Conservation (phyloP, 2,329 filamentous ascomycete species). For the Fusarium sp. region DNA sequence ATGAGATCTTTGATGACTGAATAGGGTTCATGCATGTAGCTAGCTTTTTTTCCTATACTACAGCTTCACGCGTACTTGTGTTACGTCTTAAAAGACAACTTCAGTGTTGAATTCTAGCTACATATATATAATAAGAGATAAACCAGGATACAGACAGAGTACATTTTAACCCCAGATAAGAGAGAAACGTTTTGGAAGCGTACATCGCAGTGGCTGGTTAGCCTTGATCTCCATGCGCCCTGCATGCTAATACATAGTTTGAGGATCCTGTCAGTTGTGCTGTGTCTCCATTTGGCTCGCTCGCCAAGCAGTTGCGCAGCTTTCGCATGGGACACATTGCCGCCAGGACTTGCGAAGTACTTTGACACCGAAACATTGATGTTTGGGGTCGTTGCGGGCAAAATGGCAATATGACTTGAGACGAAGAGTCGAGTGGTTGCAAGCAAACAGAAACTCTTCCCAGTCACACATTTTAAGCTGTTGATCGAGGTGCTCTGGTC, state of each 20-base stretch:
- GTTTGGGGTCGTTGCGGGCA: constrained; percentile 76
- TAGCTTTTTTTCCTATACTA: not conserved
- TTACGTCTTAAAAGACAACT: not conserved
- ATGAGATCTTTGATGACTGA: constrained; percentile 14
- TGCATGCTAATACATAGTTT: not conserved
- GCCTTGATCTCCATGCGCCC: not conserved
- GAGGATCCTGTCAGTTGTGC: not conserved
- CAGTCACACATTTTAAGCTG: constrained; percentile 71
- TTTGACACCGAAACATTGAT: constrained; percentile 76
- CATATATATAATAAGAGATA: constrained; percentile 7
- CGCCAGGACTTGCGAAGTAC: constrained; percentile 70
- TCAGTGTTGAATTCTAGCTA: constrained; percentile 8
- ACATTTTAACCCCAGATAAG: not conserved
- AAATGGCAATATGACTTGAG: constrained; percentile 79
- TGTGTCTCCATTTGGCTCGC: constrained; percentile 16
- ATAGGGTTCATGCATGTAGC: constrained; percentile 8
- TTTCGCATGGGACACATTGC: constrained; percentile 64
- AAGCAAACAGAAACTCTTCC: constrained; percentile 75
- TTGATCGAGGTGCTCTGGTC: not conserved
- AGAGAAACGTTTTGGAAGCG: not conserved
- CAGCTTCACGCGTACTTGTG: constrained; percentile 3
- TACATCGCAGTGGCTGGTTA: not conserved
- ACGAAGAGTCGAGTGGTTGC: constrained; percentile 68
- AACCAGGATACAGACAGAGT: not conserved
- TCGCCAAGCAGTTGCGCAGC: constrained; percentile 51